Conservation (phyloP, 2,329 filamentous ascomycete species). For the Verticillium zaregamsianum region DNA sequence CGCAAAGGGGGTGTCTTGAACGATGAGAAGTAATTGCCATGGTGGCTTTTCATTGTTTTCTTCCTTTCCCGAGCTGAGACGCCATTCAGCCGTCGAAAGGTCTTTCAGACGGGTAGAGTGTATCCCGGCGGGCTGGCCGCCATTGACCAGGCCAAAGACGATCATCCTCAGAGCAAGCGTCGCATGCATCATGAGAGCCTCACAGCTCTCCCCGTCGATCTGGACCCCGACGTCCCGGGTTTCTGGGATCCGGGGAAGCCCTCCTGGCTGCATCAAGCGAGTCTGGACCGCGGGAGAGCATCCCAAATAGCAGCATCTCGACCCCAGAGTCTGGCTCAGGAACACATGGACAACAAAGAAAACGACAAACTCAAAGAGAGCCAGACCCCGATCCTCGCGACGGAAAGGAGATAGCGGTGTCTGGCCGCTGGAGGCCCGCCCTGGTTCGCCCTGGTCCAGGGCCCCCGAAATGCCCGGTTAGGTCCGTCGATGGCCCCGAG, state of each 20-base stretch:
- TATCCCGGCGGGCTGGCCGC: too few relatives aligned
- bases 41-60: too few relatives aligned
- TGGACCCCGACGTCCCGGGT: neutral
- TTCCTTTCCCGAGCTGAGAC: too few relatives aligned
- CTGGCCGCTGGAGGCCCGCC: neutral
- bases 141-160: neutral
- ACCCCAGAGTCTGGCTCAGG: neutral
- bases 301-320: too few relatives aligned
- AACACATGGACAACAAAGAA: neutral
- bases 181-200: neutral
- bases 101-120: too few relatives aligned
- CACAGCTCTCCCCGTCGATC: neutral
- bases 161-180: neutral
- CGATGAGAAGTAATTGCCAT: too few relatives aligned
- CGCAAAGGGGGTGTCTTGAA: too few relatives aligned
- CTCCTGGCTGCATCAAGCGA: neutral
- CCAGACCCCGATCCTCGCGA: too few relatives aligned
- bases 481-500: neutral
- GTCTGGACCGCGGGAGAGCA: neutral
- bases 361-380: neutral
- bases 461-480: neutral
- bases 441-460: neutral
- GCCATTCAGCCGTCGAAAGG: too few relatives aligned
- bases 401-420: neutral
- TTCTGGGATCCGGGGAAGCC: neutral